A percentile compares a stretch with the other conserved stretches of the same genome.
These are phyloP conservation scores for Hibiscus tridactylites DNA, from an alignment of 345 rosid genomes.

Conservation along the genomic window DNA sequence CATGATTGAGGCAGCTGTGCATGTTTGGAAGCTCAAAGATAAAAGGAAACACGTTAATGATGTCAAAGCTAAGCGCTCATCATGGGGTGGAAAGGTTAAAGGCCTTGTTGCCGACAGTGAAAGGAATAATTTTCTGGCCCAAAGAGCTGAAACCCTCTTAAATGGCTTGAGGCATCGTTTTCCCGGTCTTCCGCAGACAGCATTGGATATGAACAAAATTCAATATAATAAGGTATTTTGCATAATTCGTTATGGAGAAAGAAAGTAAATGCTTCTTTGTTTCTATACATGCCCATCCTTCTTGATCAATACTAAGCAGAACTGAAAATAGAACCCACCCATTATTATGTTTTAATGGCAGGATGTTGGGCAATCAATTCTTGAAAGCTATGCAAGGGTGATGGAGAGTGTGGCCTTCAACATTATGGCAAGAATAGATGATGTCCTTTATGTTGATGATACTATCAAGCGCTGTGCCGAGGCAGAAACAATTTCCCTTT, in stretches of 20 bases:
- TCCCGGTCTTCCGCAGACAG: conserved; percentile 91
- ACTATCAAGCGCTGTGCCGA: conserved; percentile 46
- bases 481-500: conserved; percentile 56
- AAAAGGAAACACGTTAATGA: conserved; percentile 35
- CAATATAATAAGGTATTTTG: conserved; percentile 13
- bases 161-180: conserved; percentile 70
- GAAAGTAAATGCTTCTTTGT: background rate
- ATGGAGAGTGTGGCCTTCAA: conserved; percentile 99
- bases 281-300: too few relatives aligned
- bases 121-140: conserved; percentile 52
- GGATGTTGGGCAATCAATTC: conserved; percentile 97
- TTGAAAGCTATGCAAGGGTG: conserved; percentile 97
- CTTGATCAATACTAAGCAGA: too few relatives aligned
- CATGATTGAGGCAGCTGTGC: conserved; percentile 75
- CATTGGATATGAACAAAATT: conserved; percentile 91
- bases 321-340: too few relatives aligned
- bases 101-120: conserved; percentile 59
- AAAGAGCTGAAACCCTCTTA: conserved; percentile 70
- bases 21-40: conserved; percentile 76
- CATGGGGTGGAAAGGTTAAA: conserved; percentile 87
- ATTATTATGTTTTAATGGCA: conserved; percentile 19
- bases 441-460: conserved; percentile 85
- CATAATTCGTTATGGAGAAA: background rate
- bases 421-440: conserved; percentile 95
- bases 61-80: conserved; percentile 37